Percentiles rank a stretch among this genome's conserved stretches.
Conservation (phyloP, 2,329 filamentous ascomycete species). For the Pseudogymnoascus sp. region DNA sequence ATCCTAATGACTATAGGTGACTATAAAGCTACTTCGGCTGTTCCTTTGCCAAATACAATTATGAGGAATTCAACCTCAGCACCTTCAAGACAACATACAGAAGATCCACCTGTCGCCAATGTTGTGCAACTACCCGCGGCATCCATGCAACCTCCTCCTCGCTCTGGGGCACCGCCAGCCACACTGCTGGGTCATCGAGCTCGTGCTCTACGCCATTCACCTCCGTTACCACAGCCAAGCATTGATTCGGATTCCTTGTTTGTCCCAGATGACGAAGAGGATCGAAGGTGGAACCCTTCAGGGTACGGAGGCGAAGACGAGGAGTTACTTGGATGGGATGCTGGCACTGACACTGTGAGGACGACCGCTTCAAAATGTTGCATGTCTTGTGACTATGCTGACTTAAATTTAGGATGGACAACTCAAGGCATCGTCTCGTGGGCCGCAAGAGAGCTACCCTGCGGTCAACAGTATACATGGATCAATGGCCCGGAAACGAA, state of each 20-base stretch:
- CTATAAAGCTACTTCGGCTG: slow-evolving; percentile 26
- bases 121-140: slow-evolving; percentile 20
- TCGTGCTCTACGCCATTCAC: slow-evolving; percentile 41
- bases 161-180: slow-evolving; percentile 16
- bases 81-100: slow-evolving; percentile 24
- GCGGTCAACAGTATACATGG: slow-evolving; percentile 11
- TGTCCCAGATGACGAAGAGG: slow-evolving; percentile 58
- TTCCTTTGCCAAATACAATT: slow-evolving; percentile 22
- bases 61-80: slow-evolving; percentile 24
- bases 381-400: slow-evolving; percentile 26
- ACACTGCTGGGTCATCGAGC: slow-evolving; percentile 33
- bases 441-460: slow-evolving; percentile 13
- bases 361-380: background rate
- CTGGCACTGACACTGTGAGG: slow-evolving; percentile 56
- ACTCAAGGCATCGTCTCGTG: slow-evolving; percentile 21
- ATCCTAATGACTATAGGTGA: slow-evolving; percentile 79
- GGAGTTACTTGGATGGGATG: slow-evolving; percentile 68
- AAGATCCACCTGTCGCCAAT: slow-evolving; percentile 20
- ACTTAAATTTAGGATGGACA: slow-evolving; percentile 20
- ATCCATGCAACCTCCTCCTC: slow-evolving; percentile 26
- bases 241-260: slow-evolving; percentile 64
- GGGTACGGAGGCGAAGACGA: slow-evolving; percentile 59
- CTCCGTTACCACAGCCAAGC: slow-evolving; percentile 49
- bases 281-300: slow-evolving; percentile 66
- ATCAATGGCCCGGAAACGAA: slow-evolving; percentile 10